phyloP scores from a whole-genome alignment of 129 eudicot species.

The Saposhnikovia divaricata region DNA sequence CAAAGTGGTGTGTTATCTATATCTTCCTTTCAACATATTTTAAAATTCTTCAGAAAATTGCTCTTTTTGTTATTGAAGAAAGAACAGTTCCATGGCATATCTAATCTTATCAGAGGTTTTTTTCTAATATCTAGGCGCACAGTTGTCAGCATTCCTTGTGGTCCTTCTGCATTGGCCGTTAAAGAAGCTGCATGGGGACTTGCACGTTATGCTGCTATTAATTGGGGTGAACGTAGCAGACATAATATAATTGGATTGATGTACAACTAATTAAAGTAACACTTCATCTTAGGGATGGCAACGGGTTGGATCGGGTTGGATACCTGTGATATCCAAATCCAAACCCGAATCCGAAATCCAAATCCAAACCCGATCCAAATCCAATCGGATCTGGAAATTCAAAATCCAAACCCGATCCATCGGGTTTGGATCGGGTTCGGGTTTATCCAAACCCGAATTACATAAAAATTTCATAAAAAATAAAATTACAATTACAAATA shows the following conservation, averaged over 20 bases:
- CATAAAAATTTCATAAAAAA: no score
- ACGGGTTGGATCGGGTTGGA: no score
- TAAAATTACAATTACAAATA: no score
- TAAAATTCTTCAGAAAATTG: neutral
- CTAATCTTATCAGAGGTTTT: neutral
- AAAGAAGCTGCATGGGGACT: constrained; percentile 64
- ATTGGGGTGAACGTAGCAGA: constrained; percentile 1
- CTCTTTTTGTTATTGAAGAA: neutral
- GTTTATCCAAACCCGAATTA: no score
- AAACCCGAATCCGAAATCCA: no score
- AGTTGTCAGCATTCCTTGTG: constrained; percentile 52
- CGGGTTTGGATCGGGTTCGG: no score
- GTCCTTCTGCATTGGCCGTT: constrained; percentile 56
- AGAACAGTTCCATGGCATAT: neutral
- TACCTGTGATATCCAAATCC: no score
- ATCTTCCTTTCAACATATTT: neutral
- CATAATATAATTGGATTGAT: neutral
- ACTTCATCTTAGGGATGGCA: no score
- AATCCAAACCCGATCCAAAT: no score
- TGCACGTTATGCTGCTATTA: constrained; percentile 59
- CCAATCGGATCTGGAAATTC: no score
- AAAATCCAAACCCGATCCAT: no score
- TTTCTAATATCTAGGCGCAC: constrained; percentile 29
- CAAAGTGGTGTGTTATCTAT: constrained; percentile 63
- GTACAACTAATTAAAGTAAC: neutral